Conservation (phyloP, 208 protist genomes). For the Phytomonas sp. region DNA sequence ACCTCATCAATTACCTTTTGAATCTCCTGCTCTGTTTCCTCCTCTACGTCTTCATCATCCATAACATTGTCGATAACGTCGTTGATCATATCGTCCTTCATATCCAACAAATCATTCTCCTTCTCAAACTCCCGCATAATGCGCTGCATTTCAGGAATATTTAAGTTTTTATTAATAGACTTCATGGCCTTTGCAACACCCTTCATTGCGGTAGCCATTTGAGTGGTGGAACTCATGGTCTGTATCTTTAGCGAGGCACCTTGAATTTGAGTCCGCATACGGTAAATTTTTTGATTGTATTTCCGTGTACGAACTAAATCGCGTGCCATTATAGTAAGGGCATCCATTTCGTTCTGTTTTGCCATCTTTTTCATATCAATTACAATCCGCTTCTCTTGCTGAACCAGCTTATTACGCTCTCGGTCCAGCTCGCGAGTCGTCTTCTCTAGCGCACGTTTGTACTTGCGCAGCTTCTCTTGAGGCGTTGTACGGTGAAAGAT, state of each 20-base stretch:
- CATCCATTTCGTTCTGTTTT: conserved; percentile 94
- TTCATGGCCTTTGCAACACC: conserved; percentile 88
- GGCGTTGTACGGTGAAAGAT: conserved; percentile 84
- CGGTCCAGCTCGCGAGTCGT: conserved; percentile 95
- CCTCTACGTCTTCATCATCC: conserved; percentile 87
- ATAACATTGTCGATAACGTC: conserved; percentile 91
- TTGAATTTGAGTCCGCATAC: conserved; percentile 96
- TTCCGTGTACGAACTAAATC: conserved; percentile 96
- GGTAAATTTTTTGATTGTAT: conserved; percentile 95
- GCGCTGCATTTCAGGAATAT: conserved; percentile 94
- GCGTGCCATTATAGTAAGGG: conserved; percentile 96
- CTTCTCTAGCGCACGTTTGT: conserved; percentile 92
- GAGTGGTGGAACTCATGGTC: conserved; percentile 87
- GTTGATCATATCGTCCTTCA: conserved; percentile 98
- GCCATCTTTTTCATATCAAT: conserved; percentile 96
- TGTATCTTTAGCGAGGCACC: conserved; percentile 93
- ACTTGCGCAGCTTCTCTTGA: conserved; percentile 92
- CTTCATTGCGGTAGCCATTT: conserved; percentile 90
- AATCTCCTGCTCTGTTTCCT: conserved; percentile 88
- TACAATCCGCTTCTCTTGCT: conserved; percentile 95
- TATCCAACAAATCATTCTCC: conserved; percentile 96
- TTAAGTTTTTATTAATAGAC: conserved; percentile 96
- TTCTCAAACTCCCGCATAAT: conserved; percentile 98
- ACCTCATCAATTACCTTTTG: conserved; percentile 90
- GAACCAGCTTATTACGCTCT: conserved; percentile 91